Conservation (phyloP, 306 rosid species). For the Sindora glabra region DNA sequence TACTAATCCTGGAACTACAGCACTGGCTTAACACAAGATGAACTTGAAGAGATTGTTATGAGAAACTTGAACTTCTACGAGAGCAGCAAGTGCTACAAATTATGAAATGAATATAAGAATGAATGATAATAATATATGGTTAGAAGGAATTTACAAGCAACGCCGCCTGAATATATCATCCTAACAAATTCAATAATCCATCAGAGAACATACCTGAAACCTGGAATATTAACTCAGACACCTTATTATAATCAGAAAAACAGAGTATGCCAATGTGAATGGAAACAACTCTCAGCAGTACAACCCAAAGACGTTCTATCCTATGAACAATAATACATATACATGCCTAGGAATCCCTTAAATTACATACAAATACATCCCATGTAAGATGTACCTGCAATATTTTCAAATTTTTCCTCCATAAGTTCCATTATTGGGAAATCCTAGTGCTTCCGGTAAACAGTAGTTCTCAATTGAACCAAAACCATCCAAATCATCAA, state of each 20-base stretch:
- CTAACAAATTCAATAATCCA: background rate
- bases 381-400: background rate
- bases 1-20: too few species aligned
- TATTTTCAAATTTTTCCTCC: too few species aligned
- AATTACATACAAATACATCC: background rate
- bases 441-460: conserved; percentile 29
- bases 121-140: background rate
- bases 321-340: background rate
- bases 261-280: background rate
- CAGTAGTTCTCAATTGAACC: conserved; percentile 28
- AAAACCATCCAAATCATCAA: conserved; percentile 38
- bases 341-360: background rate
- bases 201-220: background rate
- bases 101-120: background rate
- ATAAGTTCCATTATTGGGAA: background rate
- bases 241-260: background rate
- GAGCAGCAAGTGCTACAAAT: too few species aligned
- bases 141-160: background rate
- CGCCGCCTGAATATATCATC: background rate
- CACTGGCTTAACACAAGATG: too few species aligned
- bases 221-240: background rate
- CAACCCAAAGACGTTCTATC: background rate
- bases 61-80: too few species aligned
- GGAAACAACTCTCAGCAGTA: background rate
- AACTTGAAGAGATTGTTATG: too few species aligned